Evolutionary conservation across 179 eudicot species (phyloP).

Genomic region (Sideroxylon spinosum): DNA sequence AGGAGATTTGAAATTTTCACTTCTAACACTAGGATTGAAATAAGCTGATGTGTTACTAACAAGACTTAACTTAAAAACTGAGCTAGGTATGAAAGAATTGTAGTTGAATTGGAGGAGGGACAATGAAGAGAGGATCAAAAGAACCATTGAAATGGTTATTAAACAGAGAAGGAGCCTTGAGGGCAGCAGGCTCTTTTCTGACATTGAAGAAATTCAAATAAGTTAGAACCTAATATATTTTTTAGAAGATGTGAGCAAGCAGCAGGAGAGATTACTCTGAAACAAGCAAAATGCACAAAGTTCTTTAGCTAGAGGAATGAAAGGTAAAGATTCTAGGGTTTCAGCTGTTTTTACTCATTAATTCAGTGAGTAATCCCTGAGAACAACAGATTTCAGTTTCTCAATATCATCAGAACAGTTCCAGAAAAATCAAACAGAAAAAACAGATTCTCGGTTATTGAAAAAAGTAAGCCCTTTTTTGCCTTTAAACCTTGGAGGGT

Average conservation of each 20-base stretch:
- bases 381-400: neutral
- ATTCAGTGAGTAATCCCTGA: neutral
- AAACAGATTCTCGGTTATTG: slow-evolving; percentile 16
- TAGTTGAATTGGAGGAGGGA: slow-evolving; percentile 48
- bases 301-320: neutral
- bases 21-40: slow-evolving; percentile 15
- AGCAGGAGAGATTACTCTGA: slow-evolving; percentile 2
- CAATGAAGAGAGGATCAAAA: slow-evolving; percentile 48
- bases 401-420: neutral
- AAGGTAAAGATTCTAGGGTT: neutral
- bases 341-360: slow-evolving; percentile 9
- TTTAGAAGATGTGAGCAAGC: slow-evolving; percentile 18
- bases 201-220: slow-evolving; percentile 29
- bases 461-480: neutral
- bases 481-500: slow-evolving; percentile 17
- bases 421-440: slow-evolving; percentile 15
- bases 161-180: slow-evolving; percentile 53
- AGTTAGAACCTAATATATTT: neutral
- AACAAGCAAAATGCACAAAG: neutral
- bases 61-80: slow-evolving; percentile 39
- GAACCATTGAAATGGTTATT: slow-evolving; percentile 41
- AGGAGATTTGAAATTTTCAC: slow-evolving; percentile 6
- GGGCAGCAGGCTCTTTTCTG: slow-evolving; percentile 52
- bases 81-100: slow-evolving; percentile 39
- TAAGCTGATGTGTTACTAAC: slow-evolving; percentile 28